phyloP scores from a whole-genome alignment of 768 basidiomycete species.

The Boletus sp. region DNA sequence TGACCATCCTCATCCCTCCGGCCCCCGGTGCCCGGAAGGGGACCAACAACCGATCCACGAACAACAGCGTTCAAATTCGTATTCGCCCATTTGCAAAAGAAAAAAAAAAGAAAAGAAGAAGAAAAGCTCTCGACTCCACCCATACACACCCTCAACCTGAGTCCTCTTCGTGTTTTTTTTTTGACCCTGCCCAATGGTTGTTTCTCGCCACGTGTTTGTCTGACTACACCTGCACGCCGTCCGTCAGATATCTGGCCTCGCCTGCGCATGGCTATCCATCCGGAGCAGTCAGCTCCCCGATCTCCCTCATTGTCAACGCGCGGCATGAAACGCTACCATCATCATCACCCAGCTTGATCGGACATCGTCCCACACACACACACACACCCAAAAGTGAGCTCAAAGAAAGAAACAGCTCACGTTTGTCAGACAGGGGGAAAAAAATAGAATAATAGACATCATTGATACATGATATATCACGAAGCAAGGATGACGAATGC shows the following conservation, averaged over 20 bases:
- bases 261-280: not conserved
- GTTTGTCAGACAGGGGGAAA: constrained; percentile 3
- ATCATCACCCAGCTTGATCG: not conserved
- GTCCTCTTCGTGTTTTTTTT: not conserved
- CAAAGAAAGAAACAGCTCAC: not conserved
- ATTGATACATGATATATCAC: constrained; percentile 13
- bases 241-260: not conserved
- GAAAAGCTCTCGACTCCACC: not conserved
- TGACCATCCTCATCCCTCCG: not conserved
- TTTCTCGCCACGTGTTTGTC: not conserved
- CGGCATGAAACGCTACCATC: not conserved
- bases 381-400: not conserved
- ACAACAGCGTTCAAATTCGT: too few relatives aligned
- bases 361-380: not conserved
- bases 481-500: not conserved
- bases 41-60: too few relatives aligned
- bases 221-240: not conserved
- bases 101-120: not conserved
- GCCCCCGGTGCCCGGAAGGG: not conserved
- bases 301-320: not conserved
- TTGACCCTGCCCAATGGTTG: not conserved
- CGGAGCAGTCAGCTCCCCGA: not conserved
- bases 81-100: constrained; percentile 6
- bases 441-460: constrained; percentile 20
- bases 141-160: constrained; percentile 15